Evolutionary conservation across 805 yeast genomes (phyloP).

Genomic region (Komagataella ulmi): DNA sequence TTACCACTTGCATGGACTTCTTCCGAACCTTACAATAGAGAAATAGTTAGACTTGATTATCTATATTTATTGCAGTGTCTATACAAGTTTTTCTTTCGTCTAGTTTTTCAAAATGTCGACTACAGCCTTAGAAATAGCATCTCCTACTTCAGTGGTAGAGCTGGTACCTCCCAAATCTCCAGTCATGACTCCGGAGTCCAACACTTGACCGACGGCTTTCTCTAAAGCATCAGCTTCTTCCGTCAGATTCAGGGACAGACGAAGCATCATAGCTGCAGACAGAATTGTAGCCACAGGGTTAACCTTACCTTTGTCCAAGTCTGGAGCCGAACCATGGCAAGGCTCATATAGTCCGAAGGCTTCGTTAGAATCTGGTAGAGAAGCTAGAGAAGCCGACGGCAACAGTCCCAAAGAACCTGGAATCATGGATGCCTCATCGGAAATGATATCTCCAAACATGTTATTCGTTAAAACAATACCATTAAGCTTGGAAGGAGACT

Average conservation of each 20-base stretch:
- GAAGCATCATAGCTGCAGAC: slow-evolving; percentile 95
- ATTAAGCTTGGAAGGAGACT: slow-evolving; percentile 81
- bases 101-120: slow-evolving; percentile 15
- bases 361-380: slow-evolving; percentile 87
- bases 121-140: slow-evolving; percentile 74
- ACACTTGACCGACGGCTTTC: slow-evolving; percentile 69
- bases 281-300: slow-evolving; percentile 93
- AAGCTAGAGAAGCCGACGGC: slow-evolving; percentile 93
- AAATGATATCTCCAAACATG: slow-evolving; percentile 97
- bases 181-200: slow-evolving; percentile 79
- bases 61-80: not conserved
- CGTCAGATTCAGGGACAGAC: slow-evolving; percentile 70
- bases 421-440: slow-evolving; percentile 95
- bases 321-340: slow-evolving; percentile 98
- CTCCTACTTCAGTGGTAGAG: slow-evolving; percentile 85
- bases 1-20: slow-evolving; percentile 88
- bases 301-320: slow-evolving; percentile 73
- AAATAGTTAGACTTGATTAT: not conserved
- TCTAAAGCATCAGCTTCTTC: slow-evolving; percentile 85
- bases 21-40: slow-evolving; percentile 47
- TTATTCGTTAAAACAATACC: slow-evolving; percentile 89
- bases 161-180: slow-evolving; percentile 83
- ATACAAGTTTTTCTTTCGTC: not conserved
- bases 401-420: slow-evolving; percentile 95
- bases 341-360: slow-evolving; percentile 98